Evolutionary conservation across 164 flowering plant genomes (phyloP).

Genomic region (Aristolochia fimbriata): DNA sequence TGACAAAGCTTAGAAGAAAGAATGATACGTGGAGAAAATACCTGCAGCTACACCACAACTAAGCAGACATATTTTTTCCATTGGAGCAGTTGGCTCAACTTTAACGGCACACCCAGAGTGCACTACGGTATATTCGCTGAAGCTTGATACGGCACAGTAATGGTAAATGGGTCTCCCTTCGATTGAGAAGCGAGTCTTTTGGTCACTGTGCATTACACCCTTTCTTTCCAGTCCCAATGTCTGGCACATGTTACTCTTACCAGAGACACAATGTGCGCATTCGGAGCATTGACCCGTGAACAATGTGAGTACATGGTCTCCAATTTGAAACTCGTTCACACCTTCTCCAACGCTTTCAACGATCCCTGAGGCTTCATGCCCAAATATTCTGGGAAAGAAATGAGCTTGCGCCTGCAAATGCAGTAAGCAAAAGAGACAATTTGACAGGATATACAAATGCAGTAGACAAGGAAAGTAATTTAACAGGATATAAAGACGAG

Average conservation of each 20-base stretch:
- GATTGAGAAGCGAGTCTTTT: slow-evolving; percentile 72
- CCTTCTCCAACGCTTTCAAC: slow-evolving; percentile 94
- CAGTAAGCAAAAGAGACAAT: neutral
- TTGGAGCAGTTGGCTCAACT: slow-evolving; percentile 54
- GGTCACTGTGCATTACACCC: slow-evolving; percentile 96
- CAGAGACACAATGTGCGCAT: slow-evolving; percentile 68
- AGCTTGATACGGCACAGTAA: slow-evolving; percentile 95
- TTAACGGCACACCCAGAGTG: slow-evolving; percentile 97
- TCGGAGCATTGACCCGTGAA: slow-evolving; percentile 88
- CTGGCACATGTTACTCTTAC: slow-evolving; percentile 88
- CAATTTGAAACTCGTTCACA: slow-evolving; percentile 70
- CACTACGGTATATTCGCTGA: slow-evolving; percentile 90
- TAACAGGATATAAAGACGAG: neutral
- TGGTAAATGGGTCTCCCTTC: slow-evolving; percentile 82
- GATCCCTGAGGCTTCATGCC: slow-evolving; percentile 98
- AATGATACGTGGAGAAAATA: slow-evolving; percentile 11
- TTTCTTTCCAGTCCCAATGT: slow-evolving; percentile 76
- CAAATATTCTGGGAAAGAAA: slow-evolving; percentile 86
- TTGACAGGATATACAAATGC: neutral
- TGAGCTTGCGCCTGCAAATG: slow-evolving; percentile 37
- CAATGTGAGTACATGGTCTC: slow-evolving; percentile 92
- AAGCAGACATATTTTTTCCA: slow-evolving; percentile 84
- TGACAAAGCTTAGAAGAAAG: too few relatives aligned
- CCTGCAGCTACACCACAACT: slow-evolving; percentile 99
- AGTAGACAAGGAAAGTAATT: neutral